Evolutionary conservation across 1,284 basidiomycete species (phyloP).

Genomic region (Cryptococcus wingfieldii): DNA sequence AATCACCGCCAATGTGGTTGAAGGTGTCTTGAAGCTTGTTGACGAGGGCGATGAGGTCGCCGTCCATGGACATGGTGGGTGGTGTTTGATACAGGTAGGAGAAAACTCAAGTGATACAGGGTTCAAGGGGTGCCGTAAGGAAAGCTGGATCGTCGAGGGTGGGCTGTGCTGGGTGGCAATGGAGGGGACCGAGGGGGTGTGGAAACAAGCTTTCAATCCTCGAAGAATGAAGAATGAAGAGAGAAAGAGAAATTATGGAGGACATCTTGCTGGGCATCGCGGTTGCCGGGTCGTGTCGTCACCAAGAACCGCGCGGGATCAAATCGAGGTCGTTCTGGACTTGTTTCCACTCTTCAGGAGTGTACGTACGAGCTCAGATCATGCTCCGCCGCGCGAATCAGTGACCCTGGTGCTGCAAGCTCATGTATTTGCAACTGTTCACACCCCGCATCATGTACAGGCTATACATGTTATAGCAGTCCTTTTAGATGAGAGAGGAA

Average conservation of each 20-base stretch:
- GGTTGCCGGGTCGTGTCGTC: neutral
- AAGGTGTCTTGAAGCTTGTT: slow-evolving; percentile 78
- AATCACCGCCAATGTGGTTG: slow-evolving; percentile 54
- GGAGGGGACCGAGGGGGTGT: neutral
- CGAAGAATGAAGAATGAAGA: neutral
- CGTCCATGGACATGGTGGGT: slow-evolving; percentile 63
- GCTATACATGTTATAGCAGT: too few species aligned
- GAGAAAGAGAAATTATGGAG: neutral
- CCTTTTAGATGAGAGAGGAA: too few species aligned
- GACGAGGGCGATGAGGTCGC: slow-evolving; percentile 89
- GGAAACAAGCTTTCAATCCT: neutral
- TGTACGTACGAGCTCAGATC: too few species aligned
- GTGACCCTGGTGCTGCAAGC: too few species aligned
- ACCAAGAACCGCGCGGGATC: neutral
- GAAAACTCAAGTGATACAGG: neutral
- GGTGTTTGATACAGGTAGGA: neutral
- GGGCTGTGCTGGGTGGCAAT: neutral
- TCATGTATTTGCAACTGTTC: too few species aligned
- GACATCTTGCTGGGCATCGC: neutral
- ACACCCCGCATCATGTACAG: too few species aligned
- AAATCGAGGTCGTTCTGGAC: too few species aligned
- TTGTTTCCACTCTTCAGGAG: too few species aligned
- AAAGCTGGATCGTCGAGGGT: neutral
- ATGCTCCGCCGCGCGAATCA: too few species aligned
- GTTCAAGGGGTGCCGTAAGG: neutral